Base-by-base conservation (phyloP, 768 basidiomycete genomes). In the Naganishia vaughanmartiniae region DNA sequence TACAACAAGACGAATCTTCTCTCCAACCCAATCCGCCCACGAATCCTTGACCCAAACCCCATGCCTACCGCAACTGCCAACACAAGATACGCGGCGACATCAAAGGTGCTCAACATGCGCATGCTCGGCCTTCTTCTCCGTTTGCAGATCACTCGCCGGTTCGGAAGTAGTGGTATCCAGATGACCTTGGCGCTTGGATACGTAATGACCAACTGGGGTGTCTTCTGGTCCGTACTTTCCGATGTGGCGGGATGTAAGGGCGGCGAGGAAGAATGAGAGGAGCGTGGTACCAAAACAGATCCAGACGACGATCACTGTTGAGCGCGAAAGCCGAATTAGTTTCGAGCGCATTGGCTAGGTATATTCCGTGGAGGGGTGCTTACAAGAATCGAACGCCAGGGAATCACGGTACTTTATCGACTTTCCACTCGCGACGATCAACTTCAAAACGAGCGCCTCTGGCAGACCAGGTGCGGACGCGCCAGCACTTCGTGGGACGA, bases 201-300 rank as follows among this genome's bases (percentile, higher is more conserved):
- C 68, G 45, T 57, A 57, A 48, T 69, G 68, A 4, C 56, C 56
- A 46, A 69, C 56, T 10, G 57, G 12, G 4, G 68, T 69, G 46
- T 69, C 58, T 28, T 69, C 68, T 11, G 68, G 68, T 53, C 68
- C 68, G 57, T 60, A 69, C 33, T 60, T 58, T 46, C 56, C 56
- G 57, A 69, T 69, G 24, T 69, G 68, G 5, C 56, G 39, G n/a
- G 68, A 57, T 0, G 68, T 54, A 11, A 69, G 56, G 46, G 56
- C 56, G 33, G 68, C 68, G 46, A 69, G 57, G 45, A 69, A 31
- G 68, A 69, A 69, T 4, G 30, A 60, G n/a, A 69, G 42, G 42
- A 54, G 56, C 14, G 57, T 53, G n/a, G 68, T 60, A 14, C 68
- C 68, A 57, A 69, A 69, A 34, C 68, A 69, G 42, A 63, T 33